phyloP scores from a whole-genome alignment of 2,329 filamentous ascomycete genomes.

The Fusarium subglutinans region DNA sequence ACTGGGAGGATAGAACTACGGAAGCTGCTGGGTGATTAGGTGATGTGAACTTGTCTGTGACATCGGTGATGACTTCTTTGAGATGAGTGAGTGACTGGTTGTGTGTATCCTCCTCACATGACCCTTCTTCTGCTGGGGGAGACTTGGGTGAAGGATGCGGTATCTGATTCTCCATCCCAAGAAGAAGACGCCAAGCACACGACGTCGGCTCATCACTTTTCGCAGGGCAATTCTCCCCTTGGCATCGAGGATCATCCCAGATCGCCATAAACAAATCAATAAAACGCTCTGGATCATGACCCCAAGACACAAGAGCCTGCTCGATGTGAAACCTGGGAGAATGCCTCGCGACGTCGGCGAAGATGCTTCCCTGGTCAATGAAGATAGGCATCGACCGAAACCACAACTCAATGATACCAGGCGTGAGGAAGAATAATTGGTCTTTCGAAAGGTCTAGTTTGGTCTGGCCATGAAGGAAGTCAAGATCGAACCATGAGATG shows the following conservation, averaged over 20 bases:
- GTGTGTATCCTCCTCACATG: neutral
- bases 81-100: neutral
- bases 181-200: neutral
- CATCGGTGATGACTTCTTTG: neutral
- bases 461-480: neutral
- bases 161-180: neutral
- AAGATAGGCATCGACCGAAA: neutral
- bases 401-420: neutral
- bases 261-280: neutral
- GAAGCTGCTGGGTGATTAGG: neutral
- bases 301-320: neutral
- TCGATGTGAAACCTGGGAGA: neutral
- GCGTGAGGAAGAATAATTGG: neutral
- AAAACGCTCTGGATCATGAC: neutral
- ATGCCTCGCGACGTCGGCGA: neutral
- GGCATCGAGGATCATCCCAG: neutral
- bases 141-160: neutral
- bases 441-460: neutral
- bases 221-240: fast-evolving
- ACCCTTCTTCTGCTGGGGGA: neutral
- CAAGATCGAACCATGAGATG: neutral
- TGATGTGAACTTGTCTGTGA: neutral
- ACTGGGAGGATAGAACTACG: neutral
- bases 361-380: neutral
- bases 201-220: neutral